These are phyloP conservation scores for Vigna unguiculata DNA, from an alignment of 306 rosid genomes.

Conservation along the genomic window DNA sequence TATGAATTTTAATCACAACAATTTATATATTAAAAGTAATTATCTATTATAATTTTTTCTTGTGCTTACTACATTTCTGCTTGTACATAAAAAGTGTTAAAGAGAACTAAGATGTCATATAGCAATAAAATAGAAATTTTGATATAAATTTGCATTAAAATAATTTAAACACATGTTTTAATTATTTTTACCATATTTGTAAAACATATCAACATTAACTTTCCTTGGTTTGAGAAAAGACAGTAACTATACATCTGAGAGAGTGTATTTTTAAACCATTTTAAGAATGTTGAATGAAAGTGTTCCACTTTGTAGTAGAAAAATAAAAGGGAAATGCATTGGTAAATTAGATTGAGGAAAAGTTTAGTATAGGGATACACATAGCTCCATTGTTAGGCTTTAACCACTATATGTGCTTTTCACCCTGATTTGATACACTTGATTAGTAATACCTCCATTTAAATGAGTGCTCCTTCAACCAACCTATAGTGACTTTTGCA, in stretches of 20 bases:
- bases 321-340: too few relatives aligned
- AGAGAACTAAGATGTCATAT: background rate
- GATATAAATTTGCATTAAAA: background rate
- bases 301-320: too few relatives aligned
- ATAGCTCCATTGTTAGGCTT: constrained; percentile 4
- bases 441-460: constrained; percentile 32
- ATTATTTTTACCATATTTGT: background rate
- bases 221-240: background rate
- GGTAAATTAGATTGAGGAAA: too few relatives aligned
- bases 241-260: too few relatives aligned
- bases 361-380: constrained; percentile 10
- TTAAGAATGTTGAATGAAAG: too few relatives aligned
- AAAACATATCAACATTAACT: background rate
- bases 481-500: constrained; percentile 41
- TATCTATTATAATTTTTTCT: too few relatives aligned
- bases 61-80: too few relatives aligned
- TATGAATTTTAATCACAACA: too few relatives aligned
- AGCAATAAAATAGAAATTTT: background rate
- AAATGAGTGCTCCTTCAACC: constrained; percentile 44
- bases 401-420: constrained; percentile 23
- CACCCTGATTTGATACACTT: constrained; percentile 8
- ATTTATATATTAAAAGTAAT: too few relatives aligned
- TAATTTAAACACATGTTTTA: background rate
- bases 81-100: background rate
- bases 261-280: too few relatives aligned